phyloP scores from a whole-genome alignment of 139 green algal species.

The Prasinococcaceae sp. region DNA sequence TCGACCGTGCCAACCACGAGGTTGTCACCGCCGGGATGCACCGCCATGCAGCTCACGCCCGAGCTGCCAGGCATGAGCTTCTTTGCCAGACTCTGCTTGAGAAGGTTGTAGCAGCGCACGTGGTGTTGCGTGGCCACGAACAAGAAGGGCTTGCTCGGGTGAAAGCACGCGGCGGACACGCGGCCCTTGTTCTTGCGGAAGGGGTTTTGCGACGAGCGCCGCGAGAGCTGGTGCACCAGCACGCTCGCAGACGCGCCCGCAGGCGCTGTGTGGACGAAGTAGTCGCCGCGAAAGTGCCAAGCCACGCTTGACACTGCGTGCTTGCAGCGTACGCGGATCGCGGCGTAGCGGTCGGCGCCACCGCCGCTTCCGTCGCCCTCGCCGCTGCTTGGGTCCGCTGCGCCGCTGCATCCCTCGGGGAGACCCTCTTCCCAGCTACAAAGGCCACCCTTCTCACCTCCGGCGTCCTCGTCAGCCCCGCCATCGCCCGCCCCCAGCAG shows the following conservation, averaged over 20 bases:
- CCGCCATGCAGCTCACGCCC: constrained; percentile 55
- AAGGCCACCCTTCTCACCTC: too few relatives aligned
- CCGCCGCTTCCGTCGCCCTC: too few relatives aligned
- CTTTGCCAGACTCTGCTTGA: constrained; percentile 65
- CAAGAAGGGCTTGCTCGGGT: constrained; percentile 81
- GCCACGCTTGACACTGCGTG: background rate
- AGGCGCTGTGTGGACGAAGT: constrained; percentile 1
- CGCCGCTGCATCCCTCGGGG: too few relatives aligned
- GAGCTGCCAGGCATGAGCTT: constrained; percentile 70
- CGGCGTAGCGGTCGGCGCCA: too few relatives aligned
- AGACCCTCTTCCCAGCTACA: too few relatives aligned
- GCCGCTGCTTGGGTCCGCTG: too few relatives aligned
- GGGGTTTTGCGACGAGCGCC: constrained; percentile 63
- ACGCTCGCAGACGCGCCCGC: constrained; percentile 38
- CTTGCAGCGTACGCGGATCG: background rate
- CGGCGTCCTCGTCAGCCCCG: too few relatives aligned
- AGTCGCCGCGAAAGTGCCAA: background rate
- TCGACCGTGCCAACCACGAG: constrained; percentile 76
- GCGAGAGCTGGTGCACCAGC: constrained; percentile 85
- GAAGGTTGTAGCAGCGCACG: constrained; percentile 85
- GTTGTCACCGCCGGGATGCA: constrained; percentile 84
- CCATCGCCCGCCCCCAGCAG: too few relatives aligned
- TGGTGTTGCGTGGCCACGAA: constrained; percentile 68
- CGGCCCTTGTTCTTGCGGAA: constrained; percentile 82
- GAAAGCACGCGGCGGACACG: constrained; percentile 66